Conservation (phyloP, 768 basidiomycete species). For the Collybia sordida region DNA sequence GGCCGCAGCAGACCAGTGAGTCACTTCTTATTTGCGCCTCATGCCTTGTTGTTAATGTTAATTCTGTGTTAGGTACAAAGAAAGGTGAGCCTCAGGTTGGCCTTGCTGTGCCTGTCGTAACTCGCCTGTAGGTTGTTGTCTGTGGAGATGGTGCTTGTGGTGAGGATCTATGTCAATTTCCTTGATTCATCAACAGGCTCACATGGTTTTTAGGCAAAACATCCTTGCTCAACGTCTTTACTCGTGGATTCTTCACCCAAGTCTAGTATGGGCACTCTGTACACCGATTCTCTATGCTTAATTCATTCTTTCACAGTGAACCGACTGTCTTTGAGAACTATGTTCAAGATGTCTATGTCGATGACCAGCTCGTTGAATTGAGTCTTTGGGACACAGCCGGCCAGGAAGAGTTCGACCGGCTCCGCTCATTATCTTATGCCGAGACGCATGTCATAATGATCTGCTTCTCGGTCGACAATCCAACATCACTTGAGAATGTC, state of each 20-base stretch:
- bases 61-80: slow-evolving; percentile 38
- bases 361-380: slow-evolving; percentile 86
- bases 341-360: slow-evolving; percentile 85
- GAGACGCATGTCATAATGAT: slow-evolving; percentile 97
- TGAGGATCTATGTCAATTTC: slow-evolving; percentile 32
- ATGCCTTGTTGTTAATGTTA: not conserved
- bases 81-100: slow-evolving; percentile 31
- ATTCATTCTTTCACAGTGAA: slow-evolving; percentile 47
- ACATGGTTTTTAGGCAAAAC: slow-evolving; percentile 66
- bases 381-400: slow-evolving; percentile 98
- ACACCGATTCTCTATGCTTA: too few species aligned
- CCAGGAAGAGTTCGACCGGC: slow-evolving; percentile 95
- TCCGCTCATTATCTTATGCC: slow-evolving; percentile 93
- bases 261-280: slow-evolving; percentile 64
- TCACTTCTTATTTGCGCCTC: slow-evolving; percentile 1
- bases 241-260: slow-evolving; percentile 91
- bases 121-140: slow-evolving; percentile 61
- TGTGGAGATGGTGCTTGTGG: slow-evolving; percentile 97
- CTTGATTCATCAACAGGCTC: slow-evolving; percentile 1
- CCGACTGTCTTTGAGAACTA: slow-evolving; percentile 98
- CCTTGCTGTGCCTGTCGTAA: too few species aligned
- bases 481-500: slow-evolving; percentile 94
- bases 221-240: slow-evolving; percentile 85
- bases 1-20: slow-evolving; percentile 54
- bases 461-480: slow-evolving; percentile 97